These are phyloP conservation scores for Hemileccinum impolitum DNA, from an alignment of 768 basidiomycete species.

Conservation along the genomic window DNA sequence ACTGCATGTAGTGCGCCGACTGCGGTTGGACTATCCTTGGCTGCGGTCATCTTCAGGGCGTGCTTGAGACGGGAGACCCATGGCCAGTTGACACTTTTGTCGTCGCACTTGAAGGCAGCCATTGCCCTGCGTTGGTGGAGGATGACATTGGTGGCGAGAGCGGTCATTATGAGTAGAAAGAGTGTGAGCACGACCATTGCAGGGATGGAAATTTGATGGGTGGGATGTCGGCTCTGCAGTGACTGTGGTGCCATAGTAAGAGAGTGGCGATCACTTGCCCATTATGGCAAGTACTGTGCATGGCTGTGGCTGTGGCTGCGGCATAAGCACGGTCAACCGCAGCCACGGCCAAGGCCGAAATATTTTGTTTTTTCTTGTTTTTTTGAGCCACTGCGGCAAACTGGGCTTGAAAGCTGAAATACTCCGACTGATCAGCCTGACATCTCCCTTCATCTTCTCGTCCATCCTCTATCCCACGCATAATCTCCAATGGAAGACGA, in stretches of 20 bases:
- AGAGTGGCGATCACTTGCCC: too few species aligned
- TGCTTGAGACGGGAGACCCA: constrained; percentile 5
- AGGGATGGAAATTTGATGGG: constrained; percentile 14
- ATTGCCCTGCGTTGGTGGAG: constrained; percentile 15
- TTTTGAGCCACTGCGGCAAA: constrained; percentile 14
- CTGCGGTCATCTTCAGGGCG: neutral
- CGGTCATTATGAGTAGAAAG: constrained; percentile 18
- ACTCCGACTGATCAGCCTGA: constrained; percentile 24
- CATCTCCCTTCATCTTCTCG: constrained; percentile 18
- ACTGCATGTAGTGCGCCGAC: constrained; percentile 24
- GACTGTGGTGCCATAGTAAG: constrained; percentile 17
- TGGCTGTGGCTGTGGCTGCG: too few species aligned
- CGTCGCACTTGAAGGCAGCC: neutral
- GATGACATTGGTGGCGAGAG: constrained; percentile 17
- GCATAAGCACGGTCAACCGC: neutral
- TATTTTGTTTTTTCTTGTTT: constrained; percentile 22
- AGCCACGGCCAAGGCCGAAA: neutral
- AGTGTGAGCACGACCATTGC: constrained; percentile 20
- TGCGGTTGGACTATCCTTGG: constrained; percentile 8
- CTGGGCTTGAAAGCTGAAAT: constrained; percentile 23
- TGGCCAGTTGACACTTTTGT: neutral
- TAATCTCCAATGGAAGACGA: constrained; percentile 57
- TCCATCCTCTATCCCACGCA: constrained; percentile 23
- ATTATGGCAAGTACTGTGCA: too few species aligned
- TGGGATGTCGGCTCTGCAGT: neutral